Evolutionary conservation across 2,329 filamentous ascomycete species (phyloP), one percentile per base, ranked within the genome.

Genomic region (Proliferodiscus dingleyae): DNA sequence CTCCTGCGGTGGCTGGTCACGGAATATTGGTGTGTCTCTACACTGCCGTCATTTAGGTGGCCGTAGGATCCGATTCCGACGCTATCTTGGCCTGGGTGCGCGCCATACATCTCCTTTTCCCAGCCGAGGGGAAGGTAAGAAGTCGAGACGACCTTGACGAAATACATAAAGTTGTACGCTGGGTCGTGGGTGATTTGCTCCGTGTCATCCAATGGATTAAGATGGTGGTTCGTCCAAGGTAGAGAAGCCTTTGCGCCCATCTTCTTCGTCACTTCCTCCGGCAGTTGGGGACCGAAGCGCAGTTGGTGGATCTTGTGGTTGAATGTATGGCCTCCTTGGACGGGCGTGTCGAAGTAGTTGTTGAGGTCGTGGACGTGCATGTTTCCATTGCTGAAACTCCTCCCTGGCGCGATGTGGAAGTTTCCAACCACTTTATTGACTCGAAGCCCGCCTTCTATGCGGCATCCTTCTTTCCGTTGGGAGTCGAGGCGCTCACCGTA

Each of bases 401-500:
- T 88, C 59, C 93, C 93, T 1, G 93, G 93, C 1, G 94, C 93
- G 59, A 98, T 85, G 68, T 98, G 93, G 77, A 98, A 98, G 73
- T 98, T 98, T 46, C 93, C 93, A 44, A 98, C 79, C 21, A 98
- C 93, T 71, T 98, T 98, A 77, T 98, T 98, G 56, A 98, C 94
- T 38, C 88, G 87, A 58, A 98, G 79, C 30, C 81, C 81, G 49
- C 93, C 93, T 66, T 96, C 89, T 54, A 98, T 86, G 41, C 93
- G 87, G 70, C 93, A 98, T 48, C 93, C 93, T 70, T 98, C 94
- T 41, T 83, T 79, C 46, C 90, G 81, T 71, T 97, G 91, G 52
- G 81, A 82, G 63, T 95, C 88, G 49, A 98, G 75, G 59, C 84
- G 85, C 68, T 96, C 87, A 50, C 81, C 80, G 67, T 97, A 98